Evolutionary conservation across 2,329 filamentous ascomycete genomes (phyloP), one percentile per base, ranked within the genome.

Genomic region (Apiospora koreana): DNA sequence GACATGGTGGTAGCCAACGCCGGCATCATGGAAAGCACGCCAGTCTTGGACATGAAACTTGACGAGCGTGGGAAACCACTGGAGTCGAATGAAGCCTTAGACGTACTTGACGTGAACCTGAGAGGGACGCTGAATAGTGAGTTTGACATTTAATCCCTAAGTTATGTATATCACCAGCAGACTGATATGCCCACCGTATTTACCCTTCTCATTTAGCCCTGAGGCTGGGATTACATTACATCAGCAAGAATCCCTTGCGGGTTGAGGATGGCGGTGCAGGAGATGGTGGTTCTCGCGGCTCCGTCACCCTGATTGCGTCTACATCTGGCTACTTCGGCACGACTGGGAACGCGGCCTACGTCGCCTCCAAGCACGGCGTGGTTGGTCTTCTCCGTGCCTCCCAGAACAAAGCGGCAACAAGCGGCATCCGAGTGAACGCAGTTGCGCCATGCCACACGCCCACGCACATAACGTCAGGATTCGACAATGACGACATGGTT

Each of bases 91-190:
- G 79, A 80, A 67, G 77, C 71, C 1, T 73, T 67, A n/a, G 75
- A 71, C 23, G 79, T 81, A 0, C 73, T 82, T 54, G 82, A 83
- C 72, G 78, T 84, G 3, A 84, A 85, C 75, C 62, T 84, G 4
- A 84, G 83, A 71, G 83, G 83, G 0, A 81, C 81, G 1, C 76
- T 85, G 74, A 85, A 84, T 70, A 84, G 83, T 84, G 75, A 41
- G 72, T 68, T 68, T 28, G 31, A 42, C 14, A 38, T 38, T 38
- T 10, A 38, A 31, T 18, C 54, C 45, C n/a, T 35, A 67, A 5
- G 41, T 31, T 21, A 46, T 54, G 10, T 35, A 16, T n/a, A 31
- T 35, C 41, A 43, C 12, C 2, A 16, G 14, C 14, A 16, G 3
- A 43, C 14, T 43, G 41, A 18, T 18, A 16, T 35, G 28, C 50